Evolutionary conservation across 2,329 filamentous ascomycete genomes (phyloP), one percentile per base, ranked within the genome.

Genomic region (Fusarium protoensiforme): DNA sequence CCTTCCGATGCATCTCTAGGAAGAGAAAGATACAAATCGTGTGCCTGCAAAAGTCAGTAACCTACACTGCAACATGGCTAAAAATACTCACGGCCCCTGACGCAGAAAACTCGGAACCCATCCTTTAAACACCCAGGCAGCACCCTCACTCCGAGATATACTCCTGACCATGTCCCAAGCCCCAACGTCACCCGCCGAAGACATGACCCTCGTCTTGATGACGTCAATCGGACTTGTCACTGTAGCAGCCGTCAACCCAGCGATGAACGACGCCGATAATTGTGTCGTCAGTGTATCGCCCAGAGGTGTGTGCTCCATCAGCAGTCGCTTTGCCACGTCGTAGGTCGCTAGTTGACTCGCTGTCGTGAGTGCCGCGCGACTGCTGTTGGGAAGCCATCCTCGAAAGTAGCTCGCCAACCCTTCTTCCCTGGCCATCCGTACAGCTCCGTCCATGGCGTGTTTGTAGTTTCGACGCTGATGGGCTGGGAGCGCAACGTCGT

Each of bases 121-220:
- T 65, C 94, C 94, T 81, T 93, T 93, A 83, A 96, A 96, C 88
- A 95, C 92, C 94, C 94, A 97, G 29, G 87, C 83, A 60, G 93
- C 80, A 2, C 94, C 94, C 79, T 96, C 93, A 27, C 88, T 84
- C 60, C 85, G 87, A 68, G 91, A 93, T 33, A 94, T 90, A 38
- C 93, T 90, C 31, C 84, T 83, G 60, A 96, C 82, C 22, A 94
- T 81, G 61, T 83, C 5, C 22, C 33, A 27, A 5, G 39, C 54
- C 2, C 54, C 35, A n/a, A 31, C 33, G 29, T 57, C 22, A 7
- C 35, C 22, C 4, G 22, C 39, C 16, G 54, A 57, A 24, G 54
- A 57, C 54, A 57, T 57, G 22, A 57, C 54, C 18, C 54, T 38
- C 7, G 54, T 57, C 16, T 57, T 57, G 35, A 57, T 57, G 16